Evolutionary conservation across 179 eudicot species (phyloP), one percentile per base, ranked within the genome.

Genomic region (Dionaea muscipula): DNA sequence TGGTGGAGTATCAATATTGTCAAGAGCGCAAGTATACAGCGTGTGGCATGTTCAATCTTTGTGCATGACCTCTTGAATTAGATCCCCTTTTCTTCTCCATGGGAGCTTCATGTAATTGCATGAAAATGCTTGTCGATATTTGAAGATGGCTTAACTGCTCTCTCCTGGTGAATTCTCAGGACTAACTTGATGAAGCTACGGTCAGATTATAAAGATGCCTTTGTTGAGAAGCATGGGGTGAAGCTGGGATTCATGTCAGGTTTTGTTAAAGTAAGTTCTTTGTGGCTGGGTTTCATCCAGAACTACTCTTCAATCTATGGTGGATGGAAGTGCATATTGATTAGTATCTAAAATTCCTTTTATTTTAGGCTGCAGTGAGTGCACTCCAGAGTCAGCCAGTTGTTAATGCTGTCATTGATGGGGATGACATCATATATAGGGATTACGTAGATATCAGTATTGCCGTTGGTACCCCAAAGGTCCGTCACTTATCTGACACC

Each of bases 381-480:
- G 96, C 84, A 62, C 85, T 91, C 28, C 96, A 88, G 78, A 73
- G 79, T 66, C 96, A 84, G 72, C 99, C 99, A 14, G 83, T 81
- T 21, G 80, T 93, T 55, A 93, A 93, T 67, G 99, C 96, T 48
- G 96, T 88, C 50, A 91, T 91, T 63, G 99, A 91, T 71, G 99
- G 99, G 23, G 99, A 91, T 75, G 99, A 91, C 57, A 91, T 91
- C 53, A 91, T 88, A 39, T 91, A 91, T 67, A 73, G 96, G 73
- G 96, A 91, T 63, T 84, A 91, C 57, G 65, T 87, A 47, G 99
- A 91, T 63, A 84, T 91, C 66, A 91, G 99, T 65, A 88, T 91
- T 56, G 99, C 99, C 55, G 99, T 91, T 62, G 98, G 99, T 26
- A 91, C 99, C 40, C 79, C 94, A 48, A 91, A 91, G 99, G 99